Base-by-base conservation (phyloP, 768 basidiomycete species). In the Rhodotorula graminis region DNA sequence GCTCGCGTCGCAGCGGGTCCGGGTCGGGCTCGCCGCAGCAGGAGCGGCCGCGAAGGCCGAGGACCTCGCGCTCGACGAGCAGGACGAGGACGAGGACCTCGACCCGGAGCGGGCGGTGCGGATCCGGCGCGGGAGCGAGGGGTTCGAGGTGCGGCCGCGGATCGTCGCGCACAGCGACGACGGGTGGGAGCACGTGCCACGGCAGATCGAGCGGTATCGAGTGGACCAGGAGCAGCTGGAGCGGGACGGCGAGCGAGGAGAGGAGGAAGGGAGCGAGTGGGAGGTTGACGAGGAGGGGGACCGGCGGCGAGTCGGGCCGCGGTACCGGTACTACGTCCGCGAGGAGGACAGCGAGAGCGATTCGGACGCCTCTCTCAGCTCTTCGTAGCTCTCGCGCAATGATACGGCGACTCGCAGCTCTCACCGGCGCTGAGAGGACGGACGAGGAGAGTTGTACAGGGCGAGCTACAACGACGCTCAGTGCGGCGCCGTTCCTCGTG, bases 281-380 rank as follows among this genome's bases (percentile, higher is more conserved):
- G 69, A 74, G 46, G 2, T 67, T 9, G 69, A 70, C 31, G 69
- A 64, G 4, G 69, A 74, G 23, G 73, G 69, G 27, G 67, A 74
- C 47, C 18, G 67, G 21, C 25, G 40, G 27, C 63, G 72, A 29
- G 40, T 69, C n/a, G 71, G 70, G 25, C 63, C 64, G 53, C 61
- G 74, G 27, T 64, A 61, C 53, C 60, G 52, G 69, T 52, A 72
- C 42, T 75, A 74, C 15, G 65, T 69, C 46, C 65, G 60, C 37
- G 69, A 67, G 53, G 72, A 69, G 65, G 72, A 74, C 37, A 71
- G 71, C 42, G 73, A 64, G 61, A 63, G 52, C 19, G 67, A 73
- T 16, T 31, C 56, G 8, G 70, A 71, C n/a, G 53, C n/a, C 12
- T 55, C 53, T n/a, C 50, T 52, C 23, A 52, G 50, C 25, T 5